Percentiles rank a stretch among this genome's conserved stretches.
Conservation (phyloP, 1,284 basidiomycete species). For the Thelephora terrestris region DNA sequence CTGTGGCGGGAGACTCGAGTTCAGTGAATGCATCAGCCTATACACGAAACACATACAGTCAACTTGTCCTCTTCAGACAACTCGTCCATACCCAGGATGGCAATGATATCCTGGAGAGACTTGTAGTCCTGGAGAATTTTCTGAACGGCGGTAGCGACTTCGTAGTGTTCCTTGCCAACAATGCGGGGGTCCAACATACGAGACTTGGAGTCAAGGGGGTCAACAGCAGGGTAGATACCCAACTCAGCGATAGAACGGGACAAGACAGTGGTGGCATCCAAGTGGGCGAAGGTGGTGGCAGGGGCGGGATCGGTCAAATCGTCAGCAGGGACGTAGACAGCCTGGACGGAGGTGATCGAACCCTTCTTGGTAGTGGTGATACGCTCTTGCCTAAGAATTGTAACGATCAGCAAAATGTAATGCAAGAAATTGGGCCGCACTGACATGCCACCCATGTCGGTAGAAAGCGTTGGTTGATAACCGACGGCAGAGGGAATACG, state of each 20-base stretch:
- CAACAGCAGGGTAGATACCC: conserved; percentile 99
- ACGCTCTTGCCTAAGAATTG: conserved; percentile 74
- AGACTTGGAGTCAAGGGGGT: conserved; percentile 98
- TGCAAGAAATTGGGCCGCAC: conserved; percentile 23
- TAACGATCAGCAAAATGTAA: conserved; percentile 10
- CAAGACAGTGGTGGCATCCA: conserved; percentile 98
- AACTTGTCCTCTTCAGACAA: conserved; percentile 99
- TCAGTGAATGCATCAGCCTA: background rate
- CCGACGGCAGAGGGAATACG: conserved; percentile 99
- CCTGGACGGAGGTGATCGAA: conserved; percentile 98
- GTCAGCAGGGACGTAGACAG: conserved; percentile 98
- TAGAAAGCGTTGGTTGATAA: conserved; percentile 99
- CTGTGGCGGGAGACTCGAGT: conserved; percentile 24
- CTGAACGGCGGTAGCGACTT: conserved; percentile 91
- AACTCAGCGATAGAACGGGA: conserved; percentile 99
- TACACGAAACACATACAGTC: conserved; percentile 48
- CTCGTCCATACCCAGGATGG: conserved; percentile 99
- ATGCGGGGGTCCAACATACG: conserved; percentile 99
- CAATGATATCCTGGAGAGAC: conserved; percentile 95
- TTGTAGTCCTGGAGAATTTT: conserved; percentile 99
- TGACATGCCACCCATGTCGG: conserved; percentile 99
- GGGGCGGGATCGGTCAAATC: conserved; percentile 99
- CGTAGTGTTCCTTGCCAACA: conserved; percentile 88
- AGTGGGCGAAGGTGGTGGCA: conserved; percentile 98
- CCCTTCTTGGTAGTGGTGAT: conserved; percentile 99